Percentiles rank a stretch among this genome's conserved stretches.
phyloP scores from a whole-genome alignment of 2,329 filamentous ascomycete species.

The Colletotrichum spaethianum region DNA sequence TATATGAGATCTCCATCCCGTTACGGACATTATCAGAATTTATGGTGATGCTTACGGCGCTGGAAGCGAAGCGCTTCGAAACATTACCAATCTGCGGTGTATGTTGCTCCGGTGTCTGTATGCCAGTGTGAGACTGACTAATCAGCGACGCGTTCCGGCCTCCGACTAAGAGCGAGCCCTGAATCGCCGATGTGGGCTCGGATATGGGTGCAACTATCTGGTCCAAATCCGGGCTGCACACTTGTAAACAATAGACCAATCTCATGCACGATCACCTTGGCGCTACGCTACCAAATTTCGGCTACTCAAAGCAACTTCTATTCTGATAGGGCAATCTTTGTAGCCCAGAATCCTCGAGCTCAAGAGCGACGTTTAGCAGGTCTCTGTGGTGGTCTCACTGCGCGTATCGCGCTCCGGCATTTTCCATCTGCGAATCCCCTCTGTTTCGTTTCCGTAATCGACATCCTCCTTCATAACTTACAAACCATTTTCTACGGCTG shows the following conservation, averaged over 20 bases:
- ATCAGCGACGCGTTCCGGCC: neutral
- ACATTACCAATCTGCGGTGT: slow-evolving; percentile 1
- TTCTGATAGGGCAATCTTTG: neutral
- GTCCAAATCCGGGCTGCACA: neutral
- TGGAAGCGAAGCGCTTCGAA: too few species aligned
- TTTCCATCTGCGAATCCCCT: too few species aligned
- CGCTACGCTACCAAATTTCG: neutral
- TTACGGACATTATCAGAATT: neutral
- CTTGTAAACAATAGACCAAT: neutral
- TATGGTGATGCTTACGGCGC: too few species aligned
- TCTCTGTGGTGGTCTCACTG: neutral
- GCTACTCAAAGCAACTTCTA: neutral
- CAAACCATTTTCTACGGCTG: neutral
- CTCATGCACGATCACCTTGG: neutral
- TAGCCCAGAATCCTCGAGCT: neutral
- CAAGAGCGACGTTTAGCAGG: neutral
- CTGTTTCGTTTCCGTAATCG: too few species aligned
- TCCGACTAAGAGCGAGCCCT: slow-evolving; percentile 3
- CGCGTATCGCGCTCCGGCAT: neutral
- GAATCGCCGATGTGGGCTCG: neutral
- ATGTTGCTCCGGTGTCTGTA: neutral
- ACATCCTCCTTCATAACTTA: too few species aligned
- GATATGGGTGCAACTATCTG: neutral
- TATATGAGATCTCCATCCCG: neutral
- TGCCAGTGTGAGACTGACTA: neutral